Percentiles rank a stretch among this genome's conserved stretches.
phyloP scores from a whole-genome alignment of 1,284 basidiomycete species.

The Neonothopanus nambi region DNA sequence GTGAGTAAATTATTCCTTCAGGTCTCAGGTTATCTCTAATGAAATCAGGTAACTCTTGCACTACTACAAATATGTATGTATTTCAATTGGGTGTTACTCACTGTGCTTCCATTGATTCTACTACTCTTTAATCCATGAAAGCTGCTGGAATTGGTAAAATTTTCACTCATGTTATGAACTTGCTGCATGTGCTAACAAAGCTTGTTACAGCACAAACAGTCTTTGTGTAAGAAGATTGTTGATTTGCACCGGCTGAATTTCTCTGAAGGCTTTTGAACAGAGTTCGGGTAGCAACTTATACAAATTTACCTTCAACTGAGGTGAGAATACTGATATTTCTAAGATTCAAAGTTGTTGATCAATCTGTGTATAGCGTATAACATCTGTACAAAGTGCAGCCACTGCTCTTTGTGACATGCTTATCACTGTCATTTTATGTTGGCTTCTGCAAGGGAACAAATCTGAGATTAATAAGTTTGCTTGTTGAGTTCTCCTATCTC shows the following conservation, averaged over 20 bases:
- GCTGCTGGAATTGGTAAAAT: constrained; percentile 2
- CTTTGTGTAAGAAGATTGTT: background rate
- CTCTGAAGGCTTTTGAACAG: background rate
- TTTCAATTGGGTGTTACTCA: too few species aligned
- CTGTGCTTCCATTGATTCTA: background rate
- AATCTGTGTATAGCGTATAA: background rate
- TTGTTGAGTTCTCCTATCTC: too few species aligned
- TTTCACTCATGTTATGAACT: background rate
- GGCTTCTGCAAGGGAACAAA: background rate
- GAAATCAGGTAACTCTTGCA: background rate
- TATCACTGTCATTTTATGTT: constrained; percentile 3
- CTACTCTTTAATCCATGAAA: background rate
- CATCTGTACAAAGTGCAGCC: background rate
- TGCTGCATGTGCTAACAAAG: background rate
- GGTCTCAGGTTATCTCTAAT: too few species aligned
- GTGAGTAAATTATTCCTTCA: too few species aligned
- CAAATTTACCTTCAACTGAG: background rate
- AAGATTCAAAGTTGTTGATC: background rate
- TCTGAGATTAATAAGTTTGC: too few species aligned
- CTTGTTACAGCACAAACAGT: constrained; percentile 4
- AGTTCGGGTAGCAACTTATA: background rate
- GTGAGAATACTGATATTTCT: background rate
- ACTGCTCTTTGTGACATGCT: constrained; percentile 5
- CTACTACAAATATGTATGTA: background rate
- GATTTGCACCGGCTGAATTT: background rate